Percentiles rank a stretch among this genome's conserved stretches.
Conservation (phyloP, 148 eudicot genomes). For the Camellia granthamiana region DNA sequence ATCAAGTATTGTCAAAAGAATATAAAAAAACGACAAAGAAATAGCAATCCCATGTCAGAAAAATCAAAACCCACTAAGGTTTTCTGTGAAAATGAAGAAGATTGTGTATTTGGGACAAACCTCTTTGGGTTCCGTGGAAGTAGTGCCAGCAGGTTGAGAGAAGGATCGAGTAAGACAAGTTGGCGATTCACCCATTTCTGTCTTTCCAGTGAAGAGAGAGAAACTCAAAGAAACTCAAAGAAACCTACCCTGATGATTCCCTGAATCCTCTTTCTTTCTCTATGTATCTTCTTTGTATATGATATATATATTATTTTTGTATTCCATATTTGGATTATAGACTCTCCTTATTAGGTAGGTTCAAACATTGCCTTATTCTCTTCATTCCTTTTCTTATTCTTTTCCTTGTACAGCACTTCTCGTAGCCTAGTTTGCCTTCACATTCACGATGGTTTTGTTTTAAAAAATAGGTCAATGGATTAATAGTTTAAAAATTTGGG, state of each 20-base stretch:
- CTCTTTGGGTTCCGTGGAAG: constrained; percentile 26
- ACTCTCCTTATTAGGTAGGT: too few relatives aligned
- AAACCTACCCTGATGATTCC: too few relatives aligned
- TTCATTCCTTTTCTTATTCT: too few relatives aligned
- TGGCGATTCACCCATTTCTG: constrained; percentile 8
- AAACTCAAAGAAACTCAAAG: too few relatives aligned
- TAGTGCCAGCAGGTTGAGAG: constrained; percentile 36
- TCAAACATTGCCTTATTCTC: too few relatives aligned
- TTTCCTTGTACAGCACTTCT: too few relatives aligned
- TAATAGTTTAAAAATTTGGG: too few relatives aligned
- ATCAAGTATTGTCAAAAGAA: not conserved
- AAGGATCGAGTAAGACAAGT: constrained; percentile 46
- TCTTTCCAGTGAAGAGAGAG: not conserved
- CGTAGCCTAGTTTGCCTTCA: too few relatives aligned
- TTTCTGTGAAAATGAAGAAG: not conserved
- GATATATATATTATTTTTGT: too few relatives aligned
- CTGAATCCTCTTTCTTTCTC: not conserved
- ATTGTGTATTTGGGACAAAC: constrained; percentile 12
- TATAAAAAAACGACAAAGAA: not conserved
- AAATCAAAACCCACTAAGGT: not conserved
- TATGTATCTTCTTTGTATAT: not conserved
- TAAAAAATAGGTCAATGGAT: too few relatives aligned
- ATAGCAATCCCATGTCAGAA: not conserved
- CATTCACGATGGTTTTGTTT: too few relatives aligned
- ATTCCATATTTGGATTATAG: too few relatives aligned